Percentiles rank a stretch among this genome's conserved stretches.
Evolutionary conservation across 345 rosid species (phyloP).

Genomic region (Murraya koenigii): DNA sequence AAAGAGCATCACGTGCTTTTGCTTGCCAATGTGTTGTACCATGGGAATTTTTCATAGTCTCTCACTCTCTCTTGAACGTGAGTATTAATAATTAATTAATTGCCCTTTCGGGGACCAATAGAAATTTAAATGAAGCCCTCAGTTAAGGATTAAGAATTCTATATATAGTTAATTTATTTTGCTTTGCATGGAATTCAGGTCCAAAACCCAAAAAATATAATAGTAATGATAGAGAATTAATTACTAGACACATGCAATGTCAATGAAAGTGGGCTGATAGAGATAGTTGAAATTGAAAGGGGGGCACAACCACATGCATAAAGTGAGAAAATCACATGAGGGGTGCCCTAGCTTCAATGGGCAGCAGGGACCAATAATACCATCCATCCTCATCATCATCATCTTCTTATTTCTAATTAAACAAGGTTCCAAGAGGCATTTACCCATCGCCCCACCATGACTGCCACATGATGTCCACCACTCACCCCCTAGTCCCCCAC

Average conservation of each 20-base stretch:
- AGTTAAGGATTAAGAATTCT: too few relatives aligned
- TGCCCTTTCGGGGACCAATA: background rate
- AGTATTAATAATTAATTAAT: background rate
- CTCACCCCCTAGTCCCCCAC: constrained; percentile 1
- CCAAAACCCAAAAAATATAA: background rate
- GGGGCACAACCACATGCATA: constrained; percentile 50
- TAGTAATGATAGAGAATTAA: background rate
- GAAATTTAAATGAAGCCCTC: background rate
- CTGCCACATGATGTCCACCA: constrained; percentile 32
- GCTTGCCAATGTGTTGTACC: constrained; percentile 16
- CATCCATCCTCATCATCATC: background rate
- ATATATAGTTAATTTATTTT: background rate
- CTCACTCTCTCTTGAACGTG: background rate
- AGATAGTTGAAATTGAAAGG: constrained; percentile 23
- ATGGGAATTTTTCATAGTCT: background rate
- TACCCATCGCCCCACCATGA: constrained; percentile 20
- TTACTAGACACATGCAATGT: background rate
- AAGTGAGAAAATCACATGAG: constrained; percentile 44
- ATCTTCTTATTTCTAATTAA: background rate
- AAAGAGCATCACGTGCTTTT: constrained; percentile 23
- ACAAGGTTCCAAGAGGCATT: constrained; percentile 22
- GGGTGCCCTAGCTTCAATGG: constrained; percentile 28
- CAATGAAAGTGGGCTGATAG: constrained; percentile 15
- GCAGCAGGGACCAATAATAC: constrained; percentile 30
- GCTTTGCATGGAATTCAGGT: background rate